Percentiles rank a stretch among this genome's conserved stretches.
These are phyloP conservation scores for Fusarium gaditjirri DNA, from an alignment of 2,329 filamentous ascomycete genomes.

Conservation along the genomic window DNA sequence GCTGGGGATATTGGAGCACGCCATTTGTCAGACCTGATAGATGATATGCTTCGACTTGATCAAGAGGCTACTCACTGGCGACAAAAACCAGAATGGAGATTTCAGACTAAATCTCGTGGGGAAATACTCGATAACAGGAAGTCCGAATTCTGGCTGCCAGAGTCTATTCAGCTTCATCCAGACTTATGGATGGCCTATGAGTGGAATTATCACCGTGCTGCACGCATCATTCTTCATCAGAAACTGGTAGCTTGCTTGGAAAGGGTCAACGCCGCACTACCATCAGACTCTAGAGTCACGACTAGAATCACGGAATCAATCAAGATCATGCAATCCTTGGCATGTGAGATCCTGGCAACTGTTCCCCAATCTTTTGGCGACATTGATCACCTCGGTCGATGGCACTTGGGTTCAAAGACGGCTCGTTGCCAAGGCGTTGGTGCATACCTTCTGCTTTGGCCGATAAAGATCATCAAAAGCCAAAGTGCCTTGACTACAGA, in stretches of 20 bases:
- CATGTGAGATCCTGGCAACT: constrained; percentile 49
- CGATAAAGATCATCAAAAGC: constrained; percentile 50
- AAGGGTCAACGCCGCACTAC: background rate
- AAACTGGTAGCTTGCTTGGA: constrained; percentile 48
- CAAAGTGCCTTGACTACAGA: constrained; percentile 29
- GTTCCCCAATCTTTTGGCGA: constrained; percentile 53
- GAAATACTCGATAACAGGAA: constrained; percentile 24
- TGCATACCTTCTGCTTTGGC: constrained; percentile 53
- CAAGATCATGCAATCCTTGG: constrained; percentile 43
- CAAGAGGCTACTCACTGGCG: constrained; percentile 47
- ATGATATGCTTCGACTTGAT: constrained; percentile 48
- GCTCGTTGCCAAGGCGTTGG: constrained; percentile 49
- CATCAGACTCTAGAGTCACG: background rate
- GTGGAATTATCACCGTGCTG: constrained; percentile 54
- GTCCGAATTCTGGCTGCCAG: constrained; percentile 26
- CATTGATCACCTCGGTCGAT: constrained; percentile 43
- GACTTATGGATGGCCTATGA: constrained; percentile 56
- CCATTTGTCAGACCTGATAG: constrained; percentile 41
- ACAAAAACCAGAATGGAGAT: constrained; percentile 48
- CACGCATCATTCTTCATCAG: constrained; percentile 51
- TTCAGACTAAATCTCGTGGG: constrained; percentile 36
- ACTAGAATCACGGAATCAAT: background rate
- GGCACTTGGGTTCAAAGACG: background rate
- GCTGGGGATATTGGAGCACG: background rate
- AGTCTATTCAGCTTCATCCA: constrained; percentile 48